phyloP scores from a whole-genome alignment of 2,329 filamentous ascomycete species.

The Alternaria panax region DNA sequence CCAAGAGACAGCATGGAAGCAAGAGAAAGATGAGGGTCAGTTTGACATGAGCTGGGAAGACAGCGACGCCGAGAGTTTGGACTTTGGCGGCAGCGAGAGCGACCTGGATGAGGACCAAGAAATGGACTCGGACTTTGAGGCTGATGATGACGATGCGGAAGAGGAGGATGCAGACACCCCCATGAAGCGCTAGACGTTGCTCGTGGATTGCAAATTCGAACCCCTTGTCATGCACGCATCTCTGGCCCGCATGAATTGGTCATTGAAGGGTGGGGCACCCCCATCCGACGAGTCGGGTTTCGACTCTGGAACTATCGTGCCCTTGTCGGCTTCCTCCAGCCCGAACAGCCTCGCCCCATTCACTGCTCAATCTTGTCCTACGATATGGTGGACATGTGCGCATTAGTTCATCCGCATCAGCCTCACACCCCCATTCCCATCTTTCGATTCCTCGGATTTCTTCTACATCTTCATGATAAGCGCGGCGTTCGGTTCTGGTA shows the following conservation, averaged over 20 bases:
- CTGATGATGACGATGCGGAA: slow-evolving; percentile 52
- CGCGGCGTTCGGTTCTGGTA: slow-evolving; percentile 34
- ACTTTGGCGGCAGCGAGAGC: slow-evolving; percentile 72
- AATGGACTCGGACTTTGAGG: slow-evolving; percentile 66
- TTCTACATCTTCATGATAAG: slow-evolving; percentile 21
- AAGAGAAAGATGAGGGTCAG: slow-evolving; percentile 72
- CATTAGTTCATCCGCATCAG: slow-evolving; percentile 10
- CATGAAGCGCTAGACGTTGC: slow-evolving; percentile 15
- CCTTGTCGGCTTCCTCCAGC: not conserved
- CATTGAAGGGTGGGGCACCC: slow-evolving; percentile 1
- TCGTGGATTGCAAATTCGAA: not conserved
- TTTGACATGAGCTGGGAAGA: slow-evolving; percentile 56
- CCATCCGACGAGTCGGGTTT: not conserved
- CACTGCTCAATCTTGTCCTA: not conserved
- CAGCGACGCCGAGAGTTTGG: slow-evolving; percentile 62
- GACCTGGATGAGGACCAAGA: slow-evolving; percentile 64
- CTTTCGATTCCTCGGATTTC: slow-evolving; percentile 9
- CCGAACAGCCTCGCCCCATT: not conserved
- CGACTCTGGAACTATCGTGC: not conserved
- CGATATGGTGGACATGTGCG: slow-evolving; percentile 2
- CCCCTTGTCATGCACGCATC: not conserved
- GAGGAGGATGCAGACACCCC: slow-evolving; percentile 36
- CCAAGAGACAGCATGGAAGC: slow-evolving; percentile 66
- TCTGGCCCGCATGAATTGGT: not conserved
- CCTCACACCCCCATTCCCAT: not conserved